Base-by-base conservation (phyloP, 208 protist genomes). In the Acanthamoeba culbertsoni region DNA sequence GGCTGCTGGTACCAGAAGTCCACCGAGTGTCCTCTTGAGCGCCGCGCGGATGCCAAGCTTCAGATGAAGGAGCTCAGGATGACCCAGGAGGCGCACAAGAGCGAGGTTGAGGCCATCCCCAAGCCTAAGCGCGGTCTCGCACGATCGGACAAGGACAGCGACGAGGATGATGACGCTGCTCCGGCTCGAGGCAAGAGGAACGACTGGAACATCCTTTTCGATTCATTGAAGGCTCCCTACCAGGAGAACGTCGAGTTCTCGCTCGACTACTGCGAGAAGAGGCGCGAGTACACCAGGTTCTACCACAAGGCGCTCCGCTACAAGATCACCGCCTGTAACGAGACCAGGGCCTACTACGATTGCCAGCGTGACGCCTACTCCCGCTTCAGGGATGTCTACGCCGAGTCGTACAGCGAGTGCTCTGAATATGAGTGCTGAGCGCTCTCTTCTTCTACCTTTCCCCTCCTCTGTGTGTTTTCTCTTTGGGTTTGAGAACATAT, bases 271-370 rank as follows among this genome's bases (percentile, higher is more conserved):
- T 82, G 71, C 71, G 42, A 82, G 71, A 82, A 82, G 71, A 51
- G 53, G 71, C 71, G 37, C 28, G 71, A 82, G 71, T 82, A 55
- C 71, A 82, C 37, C 71, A 12, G 18, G 16, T 82, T 51, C 42
- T 53, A 55, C 71, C 71, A 82, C 43, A 82, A 82, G 71, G 71
- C 43, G n/a, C 71, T 82, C 71, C 37, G 71, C 42, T 82, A 51
- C 71, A 82, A 82, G 71, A 82, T 82, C 71, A 46, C 18, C 10
- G 71, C 71, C 43, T 82, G 71, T 43, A 82, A 82, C 37, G 71
- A 82, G 71, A 82, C 71, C 71, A 46, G 71, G 43, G 71, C 71
- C 71, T 82, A 55, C 71, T 82, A 55, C 43, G 71, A 82, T 23
- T 82, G 71, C 71, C 71, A 82, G 71, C 16, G 28, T 14, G 71